These are phyloP conservation scores for Cercospora nicotianae DNA, from an alignment of 2,329 filamentous ascomycete species.

Conservation along the genomic window DNA sequence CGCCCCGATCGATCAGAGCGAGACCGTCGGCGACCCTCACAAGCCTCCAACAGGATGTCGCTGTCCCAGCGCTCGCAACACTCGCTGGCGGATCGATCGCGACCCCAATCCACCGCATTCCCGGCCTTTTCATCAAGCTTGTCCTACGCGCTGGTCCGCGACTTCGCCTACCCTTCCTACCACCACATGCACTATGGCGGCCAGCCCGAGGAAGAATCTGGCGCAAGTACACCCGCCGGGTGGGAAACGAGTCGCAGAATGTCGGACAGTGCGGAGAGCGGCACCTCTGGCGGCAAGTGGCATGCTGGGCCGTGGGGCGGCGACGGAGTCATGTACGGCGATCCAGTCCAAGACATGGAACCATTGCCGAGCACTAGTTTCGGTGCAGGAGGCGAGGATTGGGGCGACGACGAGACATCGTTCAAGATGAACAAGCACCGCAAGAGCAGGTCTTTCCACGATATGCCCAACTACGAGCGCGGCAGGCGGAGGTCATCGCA, in stretches of 20 bases:
- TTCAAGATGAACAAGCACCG: slow-evolving; percentile 35
- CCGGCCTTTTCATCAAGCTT: slow-evolving; percentile 83
- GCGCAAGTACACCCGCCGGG: slow-evolving; percentile 81
- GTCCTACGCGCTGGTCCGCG: slow-evolving; percentile 84
- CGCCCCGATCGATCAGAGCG: slow-evolving; percentile 14
- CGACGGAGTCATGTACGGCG: slow-evolving; percentile 37
- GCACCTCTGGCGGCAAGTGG: slow-evolving; percentile 46
- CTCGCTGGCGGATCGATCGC: slow-evolving; percentile 51
- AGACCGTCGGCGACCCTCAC: slow-evolving; percentile 6
- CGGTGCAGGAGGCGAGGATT: slow-evolving; percentile 26
- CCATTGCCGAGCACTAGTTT: slow-evolving; percentile 40
- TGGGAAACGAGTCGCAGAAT: slow-evolving; percentile 70
- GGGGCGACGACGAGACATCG: slow-evolving; percentile 24
- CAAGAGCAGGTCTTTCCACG: slow-evolving; percentile 69
- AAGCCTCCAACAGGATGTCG: slow-evolving; percentile 70
- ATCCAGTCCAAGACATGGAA: slow-evolving; percentile 30
- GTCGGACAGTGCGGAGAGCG: slow-evolving; percentile 62
- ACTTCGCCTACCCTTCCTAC: slow-evolving; percentile 84
- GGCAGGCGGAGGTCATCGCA: slow-evolving; percentile 48
- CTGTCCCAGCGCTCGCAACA: slow-evolving; percentile 51
- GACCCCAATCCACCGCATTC: slow-evolving; percentile 77
- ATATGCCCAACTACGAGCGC: slow-evolving; percentile 77
- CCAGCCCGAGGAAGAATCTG: slow-evolving; percentile 75
- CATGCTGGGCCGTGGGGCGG: slow-evolving; percentile 51
- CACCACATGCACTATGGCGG: slow-evolving; percentile 94